Evolutionary conservation across 805 yeast genomes (phyloP).

Genomic region (Metschnikowia lachancei): DNA sequence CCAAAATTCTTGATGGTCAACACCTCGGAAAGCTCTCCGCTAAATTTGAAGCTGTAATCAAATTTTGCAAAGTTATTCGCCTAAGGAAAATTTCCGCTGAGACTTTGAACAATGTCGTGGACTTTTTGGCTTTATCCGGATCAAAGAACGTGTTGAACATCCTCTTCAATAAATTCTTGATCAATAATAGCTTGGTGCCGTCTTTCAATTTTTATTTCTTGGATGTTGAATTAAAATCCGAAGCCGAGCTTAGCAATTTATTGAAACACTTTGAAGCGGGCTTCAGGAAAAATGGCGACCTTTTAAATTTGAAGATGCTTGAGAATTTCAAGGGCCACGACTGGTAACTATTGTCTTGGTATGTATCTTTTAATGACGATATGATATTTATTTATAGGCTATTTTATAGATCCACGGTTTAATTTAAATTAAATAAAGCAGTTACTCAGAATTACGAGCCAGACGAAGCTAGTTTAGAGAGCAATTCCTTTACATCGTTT

Average conservation of each 20-base stretch:
- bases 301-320: conserved; percentile 21
- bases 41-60: conserved; percentile 26
- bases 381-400: conserved; percentile 2
- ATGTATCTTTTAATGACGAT: neutral
- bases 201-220: conserved; percentile 33
- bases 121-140: conserved; percentile 25
- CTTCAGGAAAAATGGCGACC: conserved; percentile 25
- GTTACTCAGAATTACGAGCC: neutral
- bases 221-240: conserved; percentile 23
- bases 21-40: conserved; percentile 3
- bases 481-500: conserved; percentile 5
- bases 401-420: neutral
- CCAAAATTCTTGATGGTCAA: conserved; percentile 5
- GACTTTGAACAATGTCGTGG: conserved; percentile 26
- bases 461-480: conserved; percentile 2
- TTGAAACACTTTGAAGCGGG: conserved; percentile 25
- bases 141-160: conserved; percentile 26
- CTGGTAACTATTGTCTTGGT: neutral
- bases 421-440: neutral
- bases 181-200: conserved; percentile 16
- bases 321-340: conserved; percentile 11
- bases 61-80: conserved; percentile 24
- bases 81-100: conserved; percentile 22
- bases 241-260: conserved; percentile 21
- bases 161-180: conserved; percentile 27